Base-by-base conservation (phyloP, 768 basidiomycete species). In the Gloeopeniophorella convolvens region DNA sequence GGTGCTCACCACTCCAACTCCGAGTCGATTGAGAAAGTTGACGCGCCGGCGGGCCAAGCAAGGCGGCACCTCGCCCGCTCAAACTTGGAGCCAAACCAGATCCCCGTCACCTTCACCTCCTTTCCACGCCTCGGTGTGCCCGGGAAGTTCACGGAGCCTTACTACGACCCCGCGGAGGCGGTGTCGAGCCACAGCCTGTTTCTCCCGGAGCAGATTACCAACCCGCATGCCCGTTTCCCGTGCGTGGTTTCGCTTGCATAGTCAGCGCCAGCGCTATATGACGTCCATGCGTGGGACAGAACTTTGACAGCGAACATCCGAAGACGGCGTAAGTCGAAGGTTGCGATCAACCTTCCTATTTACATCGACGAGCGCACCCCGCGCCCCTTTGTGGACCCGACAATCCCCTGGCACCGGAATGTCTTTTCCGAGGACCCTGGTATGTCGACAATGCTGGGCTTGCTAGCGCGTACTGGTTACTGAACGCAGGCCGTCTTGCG, bases 221-320 rank as follows among this genome's bases (percentile, higher is more conserved):
- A 98, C 66, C 91, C 93, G 31, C 96, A 98, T 69, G 90, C 85
- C 40, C 88, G 96, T 47, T 99, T 98, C 72, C 95, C 94, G 96
- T 98, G 59, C 70, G 92, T 82, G 47, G 44, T 41, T 36, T 34
- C 50, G 33, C 49, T 42, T 59, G 5, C 34, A 15, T 24, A 4
- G 12, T 56, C 56, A 50, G 53, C 50, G 54, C 56, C 45, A n/a
- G n/a, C n/a, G n/a, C n/a, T n/a, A n/a, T n/a, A n/a, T n/a, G n/a
- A n/a, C 50, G 27, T 34, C 42, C 31, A 47, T 50, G 51, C 23
- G 24, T 50, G 8, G n/a, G n/a, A n/a, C 59, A 99, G 95, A 6
- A 98, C 96, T 11, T 75, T 98, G n/a, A 96, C 96, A 1, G 89
- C 94, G 46, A 98, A 98, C 65, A 98, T 98, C 62, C 79, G 96